These are phyloP conservation scores for Termitomyces sp. DNA, from an alignment of 768 basidiomycete genomes.

Conservation along the genomic window DNA sequence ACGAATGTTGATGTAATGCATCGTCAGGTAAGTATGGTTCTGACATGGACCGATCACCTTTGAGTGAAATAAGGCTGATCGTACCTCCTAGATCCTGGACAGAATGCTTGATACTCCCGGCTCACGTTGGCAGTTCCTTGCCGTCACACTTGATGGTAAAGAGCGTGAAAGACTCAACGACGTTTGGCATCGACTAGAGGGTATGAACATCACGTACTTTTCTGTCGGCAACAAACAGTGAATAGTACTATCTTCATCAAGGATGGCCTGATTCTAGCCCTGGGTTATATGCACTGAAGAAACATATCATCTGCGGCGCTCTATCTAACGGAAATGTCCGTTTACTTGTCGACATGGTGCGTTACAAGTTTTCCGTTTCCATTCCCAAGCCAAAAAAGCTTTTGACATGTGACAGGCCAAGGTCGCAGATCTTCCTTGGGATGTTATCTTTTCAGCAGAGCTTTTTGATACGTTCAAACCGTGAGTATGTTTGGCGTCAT, in stretches of 20 bases:
- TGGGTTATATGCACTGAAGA: constrained; percentile 49
- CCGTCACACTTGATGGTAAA: constrained; percentile 36
- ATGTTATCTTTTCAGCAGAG: constrained; percentile 57
- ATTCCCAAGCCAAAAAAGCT: neutral
- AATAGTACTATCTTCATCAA: constrained; percentile 16
- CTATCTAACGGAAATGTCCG: constrained; percentile 66
- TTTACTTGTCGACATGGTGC: constrained; percentile 59
- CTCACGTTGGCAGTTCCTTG: constrained; percentile 49
- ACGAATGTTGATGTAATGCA: constrained; percentile 54
- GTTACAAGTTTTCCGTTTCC: neutral
- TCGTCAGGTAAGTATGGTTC: constrained; percentile 36
- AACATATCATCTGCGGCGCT: constrained; percentile 44
- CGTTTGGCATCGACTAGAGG: constrained; percentile 59
- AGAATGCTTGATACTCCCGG: constrained; percentile 38
- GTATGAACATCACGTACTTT: constrained; percentile 24
- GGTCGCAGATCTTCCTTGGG: constrained; percentile 60
- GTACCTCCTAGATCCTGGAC: constrained; percentile 47
- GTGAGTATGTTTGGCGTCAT: constrained; percentile 32
- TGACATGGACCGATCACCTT: neutral
- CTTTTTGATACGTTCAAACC: constrained; percentile 64
- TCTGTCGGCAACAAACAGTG: neutral
- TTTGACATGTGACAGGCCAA: constrained; percentile 43
- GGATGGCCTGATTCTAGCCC: constrained; percentile 56
- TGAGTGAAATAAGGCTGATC: neutral
- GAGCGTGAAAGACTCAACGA: constrained; percentile 42